Conservation (phyloP, 805 yeast species). For the Saccharomycopsis synnaedendra region DNA sequence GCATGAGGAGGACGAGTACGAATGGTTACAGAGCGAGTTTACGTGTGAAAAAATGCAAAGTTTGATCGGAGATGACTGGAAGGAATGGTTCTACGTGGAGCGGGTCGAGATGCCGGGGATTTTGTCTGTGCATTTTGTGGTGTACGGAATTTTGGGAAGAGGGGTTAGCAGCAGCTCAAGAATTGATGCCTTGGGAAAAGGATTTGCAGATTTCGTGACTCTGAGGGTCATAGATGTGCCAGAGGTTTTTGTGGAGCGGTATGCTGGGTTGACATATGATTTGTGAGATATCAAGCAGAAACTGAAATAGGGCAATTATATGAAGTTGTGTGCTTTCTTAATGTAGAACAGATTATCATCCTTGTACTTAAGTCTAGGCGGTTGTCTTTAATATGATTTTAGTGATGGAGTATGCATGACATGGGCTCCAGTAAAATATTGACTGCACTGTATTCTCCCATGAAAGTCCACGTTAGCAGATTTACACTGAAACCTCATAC, state of each 20-base stretch:
- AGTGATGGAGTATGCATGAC: too few relatives aligned
- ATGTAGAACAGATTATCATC: too few relatives aligned
- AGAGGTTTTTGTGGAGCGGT: slow-evolving; percentile 9
- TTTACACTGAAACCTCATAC: too few relatives aligned
- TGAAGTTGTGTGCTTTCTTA: too few relatives aligned
- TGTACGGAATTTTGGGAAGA: slow-evolving; percentile 17
- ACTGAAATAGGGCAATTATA: too few relatives aligned
- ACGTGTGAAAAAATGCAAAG: slow-evolving; percentile 9
- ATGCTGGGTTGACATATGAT: slow-evolving; percentile 8
- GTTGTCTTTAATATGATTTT: too few relatives aligned
- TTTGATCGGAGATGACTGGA: slow-evolving; percentile 17
- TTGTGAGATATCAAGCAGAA: background rate
- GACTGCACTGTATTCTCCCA: too few relatives aligned
- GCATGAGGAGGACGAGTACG: slow-evolving; percentile 17
- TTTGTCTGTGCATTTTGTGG: slow-evolving; percentile 18
- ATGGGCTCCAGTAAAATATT: too few relatives aligned
- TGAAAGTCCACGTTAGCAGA: too few relatives aligned
- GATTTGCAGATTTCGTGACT: slow-evolving; percentile 16
- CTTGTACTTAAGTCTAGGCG: too few relatives aligned
- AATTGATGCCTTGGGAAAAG: slow-evolving; percentile 17
- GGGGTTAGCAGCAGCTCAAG: slow-evolving; percentile 17
- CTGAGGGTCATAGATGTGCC: slow-evolving; percentile 12
- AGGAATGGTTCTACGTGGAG: slow-evolving; percentile 14
- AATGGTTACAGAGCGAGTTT: slow-evolving; percentile 15
- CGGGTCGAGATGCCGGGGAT: slow-evolving; percentile 18